phyloP scores from a whole-genome alignment of 768 basidiomycete genomes.

The Pleurotus platypus region DNA sequence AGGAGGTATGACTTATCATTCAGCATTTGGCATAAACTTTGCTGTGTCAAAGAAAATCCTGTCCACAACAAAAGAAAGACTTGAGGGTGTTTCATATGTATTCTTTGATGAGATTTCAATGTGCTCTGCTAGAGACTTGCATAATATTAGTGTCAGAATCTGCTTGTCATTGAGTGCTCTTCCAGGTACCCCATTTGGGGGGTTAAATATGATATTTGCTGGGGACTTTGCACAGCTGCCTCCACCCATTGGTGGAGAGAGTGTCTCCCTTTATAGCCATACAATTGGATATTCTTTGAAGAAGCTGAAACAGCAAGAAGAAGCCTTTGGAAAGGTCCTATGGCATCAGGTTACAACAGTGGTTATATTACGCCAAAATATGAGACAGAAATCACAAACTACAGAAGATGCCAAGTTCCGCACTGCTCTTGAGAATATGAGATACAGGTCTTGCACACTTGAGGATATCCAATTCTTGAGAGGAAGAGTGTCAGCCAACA shows the following conservation, averaged over 20 bases:
- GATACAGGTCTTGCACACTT: slow-evolving; percentile 18
- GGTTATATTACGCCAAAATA: slow-evolving; percentile 24
- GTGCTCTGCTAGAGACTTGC: slow-evolving; percentile 26
- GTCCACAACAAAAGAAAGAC: slow-evolving; percentile 1
- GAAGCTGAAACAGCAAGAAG: slow-evolving; percentile 13
- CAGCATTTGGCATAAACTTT: slow-evolving; percentile 16
- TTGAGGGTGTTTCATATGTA: slow-evolving; percentile 29
- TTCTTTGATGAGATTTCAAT: slow-evolving; percentile 42
- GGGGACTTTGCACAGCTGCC: slow-evolving; percentile 36
- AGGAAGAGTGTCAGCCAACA: slow-evolving; percentile 6
- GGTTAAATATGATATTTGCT: slow-evolving; percentile 33
- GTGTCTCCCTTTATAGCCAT: slow-evolving; percentile 16
- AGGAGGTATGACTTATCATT: slow-evolving; percentile 23
- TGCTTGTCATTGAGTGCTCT: slow-evolving; percentile 12
- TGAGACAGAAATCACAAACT: slow-evolving; percentile 24
- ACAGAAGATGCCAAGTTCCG: slow-evolving; percentile 22
- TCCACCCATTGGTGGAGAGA: slow-evolving; percentile 13
- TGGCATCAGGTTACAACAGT: slow-evolving; percentile 30
- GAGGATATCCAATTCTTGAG: slow-evolving; percentile 22
- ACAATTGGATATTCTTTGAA: slow-evolving; percentile 7
- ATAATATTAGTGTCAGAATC: slow-evolving; percentile 21
- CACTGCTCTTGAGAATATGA: slow-evolving; percentile 25
- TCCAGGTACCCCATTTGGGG: slow-evolving; percentile 26
- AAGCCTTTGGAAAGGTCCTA: slow-evolving; percentile 21
- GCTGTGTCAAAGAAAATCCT: slow-evolving; percentile 2